These are phyloP conservation scores for Byssochlamys sp. DNA, from an alignment of 2,329 filamentous ascomycete genomes.

Conservation along the genomic window DNA sequence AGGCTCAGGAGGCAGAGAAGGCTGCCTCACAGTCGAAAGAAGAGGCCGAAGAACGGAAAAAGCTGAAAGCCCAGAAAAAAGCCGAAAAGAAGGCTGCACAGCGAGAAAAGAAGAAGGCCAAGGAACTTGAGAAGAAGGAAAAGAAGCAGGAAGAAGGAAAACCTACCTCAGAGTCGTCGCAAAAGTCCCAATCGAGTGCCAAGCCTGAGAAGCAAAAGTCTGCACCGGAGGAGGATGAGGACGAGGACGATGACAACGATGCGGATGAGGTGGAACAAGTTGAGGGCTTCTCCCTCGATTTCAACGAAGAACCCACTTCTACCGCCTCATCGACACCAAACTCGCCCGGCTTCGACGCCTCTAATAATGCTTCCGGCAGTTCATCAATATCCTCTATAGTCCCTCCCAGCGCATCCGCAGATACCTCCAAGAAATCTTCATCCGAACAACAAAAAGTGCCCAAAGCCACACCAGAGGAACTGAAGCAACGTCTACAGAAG, in stretches of 20 bases:
- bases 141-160: conserved; percentile 15
- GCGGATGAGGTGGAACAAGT: conserved; percentile 32
- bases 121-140: conserved; percentile 24
- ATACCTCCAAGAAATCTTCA: conserved; percentile 16
- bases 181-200: conserved; percentile 14
- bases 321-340: conserved; percentile 41
- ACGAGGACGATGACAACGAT: conserved; percentile 16
- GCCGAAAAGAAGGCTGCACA: conserved; percentile 29
- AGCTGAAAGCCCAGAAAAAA: conserved; percentile 37
- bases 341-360: conserved; percentile 49
- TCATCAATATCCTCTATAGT: conserved; percentile 63
- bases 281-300: conserved; percentile 43
- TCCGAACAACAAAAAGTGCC: conserved; percentile 47
- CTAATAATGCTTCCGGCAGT: conserved; percentile 42
- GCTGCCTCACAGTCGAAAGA: conserved; percentile 10
- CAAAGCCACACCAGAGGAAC: conserved; percentile 61
- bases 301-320: conserved; percentile 26
- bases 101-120: conserved; percentile 29
- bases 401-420: conserved; percentile 28
- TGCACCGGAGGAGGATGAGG: conserved; percentile 12
- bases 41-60: conserved; percentile 27
- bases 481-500: conserved; percentile 69
- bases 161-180: conserved; percentile 9
- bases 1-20: conserved; percentile 23
- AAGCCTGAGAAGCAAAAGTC: conserved; percentile 11